Conservation (phyloP, 2,329 filamentous ascomycete species). For the Penicillium sp. region DNA sequence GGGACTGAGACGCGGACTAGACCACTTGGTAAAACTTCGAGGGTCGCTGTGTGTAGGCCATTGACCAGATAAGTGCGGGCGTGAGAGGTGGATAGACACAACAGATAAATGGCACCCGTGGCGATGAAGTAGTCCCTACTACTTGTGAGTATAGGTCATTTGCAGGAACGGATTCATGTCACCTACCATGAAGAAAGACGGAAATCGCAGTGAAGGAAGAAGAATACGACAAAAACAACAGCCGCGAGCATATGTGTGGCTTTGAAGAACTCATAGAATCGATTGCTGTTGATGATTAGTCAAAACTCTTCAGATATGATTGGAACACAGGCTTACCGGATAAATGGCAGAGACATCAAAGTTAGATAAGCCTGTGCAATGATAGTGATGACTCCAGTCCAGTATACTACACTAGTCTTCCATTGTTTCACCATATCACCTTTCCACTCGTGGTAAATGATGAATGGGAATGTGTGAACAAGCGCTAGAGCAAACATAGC, state of each 20-base stretch:
- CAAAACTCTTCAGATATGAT: background rate
- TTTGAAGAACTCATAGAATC: slow-evolving; percentile 62
- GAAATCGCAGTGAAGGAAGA: slow-evolving; percentile 61
- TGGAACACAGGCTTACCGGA: slow-evolving; percentile 44
- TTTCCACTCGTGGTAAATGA: slow-evolving; percentile 52
- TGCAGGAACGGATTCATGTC: background rate
- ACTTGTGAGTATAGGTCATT: background rate
- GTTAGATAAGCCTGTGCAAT: slow-evolving; percentile 58
- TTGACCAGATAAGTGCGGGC: slow-evolving; percentile 51
- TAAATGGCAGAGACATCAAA: slow-evolving; percentile 52
- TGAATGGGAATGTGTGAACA: slow-evolving; percentile 61
- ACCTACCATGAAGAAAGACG: slow-evolving; percentile 53
- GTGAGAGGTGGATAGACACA: slow-evolving; percentile 47
- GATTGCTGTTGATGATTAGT: slow-evolving; percentile 38
- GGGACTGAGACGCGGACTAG: slow-evolving; percentile 46
- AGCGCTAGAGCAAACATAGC: slow-evolving; percentile 59
- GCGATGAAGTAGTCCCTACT: slow-evolving; percentile 61
- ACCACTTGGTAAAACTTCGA: slow-evolving; percentile 42
- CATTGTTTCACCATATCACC: slow-evolving; percentile 52
- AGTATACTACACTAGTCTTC: slow-evolving; percentile 50
- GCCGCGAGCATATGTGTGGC: slow-evolving; percentile 53
- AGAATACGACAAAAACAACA: slow-evolving; percentile 55
- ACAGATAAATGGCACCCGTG: slow-evolving; percentile 52
- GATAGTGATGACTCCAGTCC: slow-evolving; percentile 58
- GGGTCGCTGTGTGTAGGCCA: slow-evolving; percentile 46